phyloP scores from a whole-genome alignment of 331 rosid genomes.

The Pyracantha coccinea region DNA sequence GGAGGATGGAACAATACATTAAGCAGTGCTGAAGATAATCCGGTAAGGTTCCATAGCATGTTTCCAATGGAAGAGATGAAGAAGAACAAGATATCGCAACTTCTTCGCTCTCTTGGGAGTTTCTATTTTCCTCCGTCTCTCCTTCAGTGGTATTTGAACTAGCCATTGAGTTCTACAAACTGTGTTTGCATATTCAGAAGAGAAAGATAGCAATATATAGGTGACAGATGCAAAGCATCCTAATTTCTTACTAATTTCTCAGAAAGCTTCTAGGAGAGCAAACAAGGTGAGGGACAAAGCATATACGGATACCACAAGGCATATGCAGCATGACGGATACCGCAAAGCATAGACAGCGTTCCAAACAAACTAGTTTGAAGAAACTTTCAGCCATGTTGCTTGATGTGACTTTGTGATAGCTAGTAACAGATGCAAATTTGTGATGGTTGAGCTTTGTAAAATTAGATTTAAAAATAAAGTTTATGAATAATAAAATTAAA shows the following conservation, averaged over 20 bases:
- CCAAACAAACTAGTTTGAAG: neutral
- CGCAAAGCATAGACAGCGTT: neutral
- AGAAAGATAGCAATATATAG: neutral
- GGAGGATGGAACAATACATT: constrained; percentile 21
- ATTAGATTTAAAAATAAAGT: neutral
- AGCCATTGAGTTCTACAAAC: neutral
- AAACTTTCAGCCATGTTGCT: neutral
- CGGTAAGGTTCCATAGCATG: neutral
- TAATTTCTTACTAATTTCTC: neutral
- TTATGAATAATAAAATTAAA: too few relatives aligned
- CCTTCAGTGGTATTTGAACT: neutral
- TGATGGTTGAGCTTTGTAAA: neutral
- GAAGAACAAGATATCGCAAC: constrained; percentile 5
- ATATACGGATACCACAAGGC: too few relatives aligned
- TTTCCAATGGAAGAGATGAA: constrained; percentile 1
- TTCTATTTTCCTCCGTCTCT: too few relatives aligned
- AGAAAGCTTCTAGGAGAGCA: neutral
- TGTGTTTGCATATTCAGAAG: neutral
- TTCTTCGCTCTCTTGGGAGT: neutral
- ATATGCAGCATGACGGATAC: neutral
- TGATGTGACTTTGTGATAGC: neutral
- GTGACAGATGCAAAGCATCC: neutral
- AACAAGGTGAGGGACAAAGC: neutral
- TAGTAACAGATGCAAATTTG: neutral
- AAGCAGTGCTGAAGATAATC: neutral